phyloP scores from a whole-genome alignment of 1,284 basidiomycete genomes.

The Irpex sp. region DNA sequence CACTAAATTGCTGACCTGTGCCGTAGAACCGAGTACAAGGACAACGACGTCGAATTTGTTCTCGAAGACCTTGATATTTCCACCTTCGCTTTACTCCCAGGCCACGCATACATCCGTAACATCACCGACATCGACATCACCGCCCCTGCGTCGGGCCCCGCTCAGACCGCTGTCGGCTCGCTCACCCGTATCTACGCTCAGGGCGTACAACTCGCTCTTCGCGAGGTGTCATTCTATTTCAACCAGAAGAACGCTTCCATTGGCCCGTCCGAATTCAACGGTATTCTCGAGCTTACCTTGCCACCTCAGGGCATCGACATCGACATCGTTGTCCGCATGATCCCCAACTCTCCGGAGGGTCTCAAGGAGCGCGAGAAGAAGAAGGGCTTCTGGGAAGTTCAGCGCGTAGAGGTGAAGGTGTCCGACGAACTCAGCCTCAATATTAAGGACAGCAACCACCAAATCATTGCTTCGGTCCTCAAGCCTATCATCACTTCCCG shows the following conservation, averaged over 20 bases:
- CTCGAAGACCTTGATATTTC: constrained; percentile 70
- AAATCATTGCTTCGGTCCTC: constrained; percentile 55
- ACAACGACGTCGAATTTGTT: constrained; percentile 62
- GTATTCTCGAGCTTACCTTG: constrained; percentile 55
- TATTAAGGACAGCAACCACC: constrained; percentile 59
- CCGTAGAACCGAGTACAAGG: constrained; percentile 62
- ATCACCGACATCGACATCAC: constrained; percentile 69
- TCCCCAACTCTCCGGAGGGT: constrained; percentile 45
- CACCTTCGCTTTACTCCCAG: constrained; percentile 58
- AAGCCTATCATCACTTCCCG: constrained; percentile 54
- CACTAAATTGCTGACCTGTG: background rate
- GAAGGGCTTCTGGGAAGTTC: constrained; percentile 53
- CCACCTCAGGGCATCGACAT: constrained; percentile 64
- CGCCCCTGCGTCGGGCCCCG: constrained; percentile 36
- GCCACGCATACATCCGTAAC: constrained; percentile 67
- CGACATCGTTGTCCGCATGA: constrained; percentile 59
- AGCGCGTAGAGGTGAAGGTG: constrained; percentile 47
- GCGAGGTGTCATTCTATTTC: constrained; percentile 70
- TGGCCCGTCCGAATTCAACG: constrained; percentile 53
- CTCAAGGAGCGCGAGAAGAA: constrained; percentile 37
- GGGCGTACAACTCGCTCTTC: constrained; percentile 56
- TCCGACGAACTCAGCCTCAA: constrained; percentile 49
- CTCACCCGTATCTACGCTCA: constrained; percentile 61
- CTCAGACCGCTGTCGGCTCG: constrained; percentile 49
- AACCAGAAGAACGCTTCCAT: constrained; percentile 52